Evolutionary conservation across 345 rosid species (phyloP), one percentile per base, ranked within the genome.

Genomic region (Excoecaria agallocha): DNA sequence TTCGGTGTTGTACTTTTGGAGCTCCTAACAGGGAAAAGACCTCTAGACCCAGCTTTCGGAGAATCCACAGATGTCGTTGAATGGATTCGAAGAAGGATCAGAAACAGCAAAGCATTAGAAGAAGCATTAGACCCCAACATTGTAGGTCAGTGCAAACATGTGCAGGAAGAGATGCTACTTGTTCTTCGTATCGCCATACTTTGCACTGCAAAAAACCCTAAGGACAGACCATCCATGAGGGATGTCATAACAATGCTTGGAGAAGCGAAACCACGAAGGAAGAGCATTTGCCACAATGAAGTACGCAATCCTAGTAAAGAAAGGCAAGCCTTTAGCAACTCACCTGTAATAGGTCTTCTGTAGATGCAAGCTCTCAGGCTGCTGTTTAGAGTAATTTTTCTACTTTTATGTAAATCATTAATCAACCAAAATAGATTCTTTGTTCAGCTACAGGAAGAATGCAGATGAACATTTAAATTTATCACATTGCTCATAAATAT

Each of bases 241-340:
- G 97, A 92, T 19, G 82, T 92, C 6, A 84, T 89, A 62, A 85
- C 89, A 22, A 90, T 90, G 97, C 97, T 94, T 19, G 89, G 90
- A 55, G 92, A 94, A 86, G 96, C 97, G 30, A 94, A 89, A 73
- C 98, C 96, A 0, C 77, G 93, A 67, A 86, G 95, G 84, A 90
- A 94, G 84, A 94, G 93, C 68, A 82, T 87, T 6, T 85, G 92
- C 50, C 83, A 83, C 20, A 76, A 74, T 63, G 81, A 74, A n/a
- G 79, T 65, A 48, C 81, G 76, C 10, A 76, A 72, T 75, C 78
- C 75, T 10, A 71, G 69, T 73, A 88, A 86, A 61, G 94, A 90
- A 63, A 68, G 74, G 83, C 90, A 84, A 35, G 68, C 88, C 38
- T 90, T 90, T 55, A 86, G 79, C 74, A 84, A 76, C 82, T 90